These are phyloP conservation scores for Penicillium riverlandense DNA, from an alignment of 495 filamentous ascomycete genomes.

Conservation along the genomic window DNA sequence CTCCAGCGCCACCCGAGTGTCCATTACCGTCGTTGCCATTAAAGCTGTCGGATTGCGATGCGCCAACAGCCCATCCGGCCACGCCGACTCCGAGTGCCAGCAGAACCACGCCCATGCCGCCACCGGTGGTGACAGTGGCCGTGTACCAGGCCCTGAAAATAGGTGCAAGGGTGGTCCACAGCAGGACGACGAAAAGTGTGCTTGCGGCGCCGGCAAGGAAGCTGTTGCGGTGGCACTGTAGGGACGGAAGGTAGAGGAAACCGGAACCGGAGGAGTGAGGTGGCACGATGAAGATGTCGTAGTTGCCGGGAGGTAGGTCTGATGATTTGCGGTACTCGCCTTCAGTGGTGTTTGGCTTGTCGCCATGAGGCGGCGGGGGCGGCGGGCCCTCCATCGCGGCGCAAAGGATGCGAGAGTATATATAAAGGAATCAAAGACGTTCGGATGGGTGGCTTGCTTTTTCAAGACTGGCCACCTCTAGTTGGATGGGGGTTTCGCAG, in stretches of 20 bases:
- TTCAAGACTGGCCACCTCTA: conserved; percentile 7
- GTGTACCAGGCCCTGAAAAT: conserved; percentile 60
- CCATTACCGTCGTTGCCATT: conserved; percentile 1
- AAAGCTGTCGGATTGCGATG: conserved; percentile 48
- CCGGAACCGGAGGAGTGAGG: conserved; percentile 86
- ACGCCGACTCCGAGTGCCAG: conserved; percentile 62
- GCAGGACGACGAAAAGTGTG: conserved; percentile 58
- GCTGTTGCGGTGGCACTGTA: conserved; percentile 79
- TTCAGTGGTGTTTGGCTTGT: conserved; percentile 48
- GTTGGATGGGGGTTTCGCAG: conserved; percentile 12
- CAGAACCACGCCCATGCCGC: conserved; percentile 52
- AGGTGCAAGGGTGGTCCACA: conserved; percentile 64
- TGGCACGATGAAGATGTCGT: conserved; percentile 96
- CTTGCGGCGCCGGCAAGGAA: conserved; percentile 78
- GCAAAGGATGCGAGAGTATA: background rate
- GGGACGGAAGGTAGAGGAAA: conserved; percentile 87
- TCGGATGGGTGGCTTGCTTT: background rate
- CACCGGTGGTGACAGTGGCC: conserved; percentile 52
- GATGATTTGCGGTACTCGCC: conserved; percentile 43
- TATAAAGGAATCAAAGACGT: background rate
- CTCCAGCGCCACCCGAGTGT: conserved; percentile 1
- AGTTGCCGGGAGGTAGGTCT: conserved; percentile 73
- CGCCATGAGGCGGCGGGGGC: conserved; percentile 62
- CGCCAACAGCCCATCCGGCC: conserved; percentile 68
- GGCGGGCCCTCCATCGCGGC: conserved; percentile 42